Percentiles rank a stretch among this genome's conserved stretches.
These are phyloP conservation scores for Microcyclosporella mali DNA, from an alignment of 2,329 filamentous ascomycete species.

Conservation along the genomic window DNA sequence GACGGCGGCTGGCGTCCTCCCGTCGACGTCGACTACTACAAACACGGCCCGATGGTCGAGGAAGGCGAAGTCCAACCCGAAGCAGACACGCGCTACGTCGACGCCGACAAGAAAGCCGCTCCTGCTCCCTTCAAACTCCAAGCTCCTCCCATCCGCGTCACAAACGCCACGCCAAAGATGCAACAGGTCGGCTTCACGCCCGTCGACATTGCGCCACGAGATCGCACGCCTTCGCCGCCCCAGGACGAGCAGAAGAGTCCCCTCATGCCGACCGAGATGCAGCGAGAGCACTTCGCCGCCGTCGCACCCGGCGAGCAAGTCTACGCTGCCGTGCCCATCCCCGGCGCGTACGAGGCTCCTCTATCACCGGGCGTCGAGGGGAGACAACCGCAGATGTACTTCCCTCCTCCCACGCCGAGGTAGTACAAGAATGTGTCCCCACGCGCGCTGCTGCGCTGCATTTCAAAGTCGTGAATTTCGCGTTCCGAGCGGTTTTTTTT, in stretches of 20 bases:
- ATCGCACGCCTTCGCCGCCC: slow-evolving; percentile 21
- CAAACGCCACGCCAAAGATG: slow-evolving; percentile 67
- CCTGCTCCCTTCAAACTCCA: slow-evolving; percentile 72
- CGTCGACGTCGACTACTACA: slow-evolving; percentile 35
- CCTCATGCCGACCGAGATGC: slow-evolving; percentile 41
- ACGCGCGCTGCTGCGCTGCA: no score
- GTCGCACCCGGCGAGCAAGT: slow-evolving; percentile 69
- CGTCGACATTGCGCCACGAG: slow-evolving; percentile 14
- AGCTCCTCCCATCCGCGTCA: slow-evolving; percentile 72
- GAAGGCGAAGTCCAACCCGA: slow-evolving; percentile 41
- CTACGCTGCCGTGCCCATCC: slow-evolving; percentile 83
- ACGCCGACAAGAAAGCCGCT: slow-evolving; percentile 42
- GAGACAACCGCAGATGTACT: not conserved
- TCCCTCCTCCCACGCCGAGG: no score
- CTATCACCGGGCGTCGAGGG: slow-evolving; percentile 17
- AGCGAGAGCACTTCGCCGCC: slow-evolving; percentile 60
- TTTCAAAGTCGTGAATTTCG: no score
- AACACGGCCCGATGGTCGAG: slow-evolving; percentile 32
- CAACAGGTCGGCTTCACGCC: slow-evolving; percentile 58
- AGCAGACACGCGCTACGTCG: slow-evolving; percentile 47
- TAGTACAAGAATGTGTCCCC: no score
- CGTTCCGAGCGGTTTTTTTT: no score
- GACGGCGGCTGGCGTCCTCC: slow-evolving; percentile 46
- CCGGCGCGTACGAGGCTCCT: slow-evolving; percentile 61
- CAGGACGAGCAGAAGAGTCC: slow-evolving; percentile 35